phyloP scores from a whole-genome alignment of 2,329 filamentous ascomycete genomes.

The Trichoderma arundinaceum region DNA sequence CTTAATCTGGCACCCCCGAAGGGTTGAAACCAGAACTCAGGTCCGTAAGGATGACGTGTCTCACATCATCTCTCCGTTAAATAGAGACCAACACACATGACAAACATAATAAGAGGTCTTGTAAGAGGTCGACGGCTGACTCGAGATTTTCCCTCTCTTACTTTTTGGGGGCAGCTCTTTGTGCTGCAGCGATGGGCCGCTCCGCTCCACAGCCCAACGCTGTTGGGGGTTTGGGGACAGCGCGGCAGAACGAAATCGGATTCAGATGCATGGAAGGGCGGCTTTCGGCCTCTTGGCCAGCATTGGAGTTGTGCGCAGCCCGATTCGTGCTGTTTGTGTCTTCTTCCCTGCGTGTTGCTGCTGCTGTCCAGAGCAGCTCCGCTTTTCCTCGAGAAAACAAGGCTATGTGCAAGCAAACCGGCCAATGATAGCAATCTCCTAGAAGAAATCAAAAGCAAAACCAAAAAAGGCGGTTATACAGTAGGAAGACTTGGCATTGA shows the following conservation, averaged over 20 bases:
- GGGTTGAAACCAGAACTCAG: neutral
- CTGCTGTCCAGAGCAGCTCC: neutral
- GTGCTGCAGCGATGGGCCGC: too few relatives aligned
- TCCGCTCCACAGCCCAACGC: neutral
- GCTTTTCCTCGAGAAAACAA: conserved; percentile 13
- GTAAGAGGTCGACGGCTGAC: neutral
- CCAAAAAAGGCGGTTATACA: neutral
- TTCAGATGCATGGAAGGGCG: conserved; percentile 4
- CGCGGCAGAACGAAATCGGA: conserved; percentile 3
- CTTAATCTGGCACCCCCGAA: neutral
- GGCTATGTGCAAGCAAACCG: neutral
- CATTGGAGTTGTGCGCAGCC: neutral
- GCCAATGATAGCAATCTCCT: neutral
- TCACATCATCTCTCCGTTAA: neutral
- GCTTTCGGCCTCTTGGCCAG: conserved; percentile 5
- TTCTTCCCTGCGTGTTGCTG: conserved; percentile 12
- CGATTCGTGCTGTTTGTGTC: neutral
- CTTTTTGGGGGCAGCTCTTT: neutral
- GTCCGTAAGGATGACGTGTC: conserved; percentile 17
- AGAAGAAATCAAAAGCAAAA: neutral
- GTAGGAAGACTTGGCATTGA: neutral
- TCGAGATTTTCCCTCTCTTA: neutral
- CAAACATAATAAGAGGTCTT: neutral
- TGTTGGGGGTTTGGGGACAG: neutral
- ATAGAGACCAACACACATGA: conserved; percentile 1